Evolutionary conservation across 768 basidiomycete species (phyloP).

Genomic region (Tricholoma terreum): DNA sequence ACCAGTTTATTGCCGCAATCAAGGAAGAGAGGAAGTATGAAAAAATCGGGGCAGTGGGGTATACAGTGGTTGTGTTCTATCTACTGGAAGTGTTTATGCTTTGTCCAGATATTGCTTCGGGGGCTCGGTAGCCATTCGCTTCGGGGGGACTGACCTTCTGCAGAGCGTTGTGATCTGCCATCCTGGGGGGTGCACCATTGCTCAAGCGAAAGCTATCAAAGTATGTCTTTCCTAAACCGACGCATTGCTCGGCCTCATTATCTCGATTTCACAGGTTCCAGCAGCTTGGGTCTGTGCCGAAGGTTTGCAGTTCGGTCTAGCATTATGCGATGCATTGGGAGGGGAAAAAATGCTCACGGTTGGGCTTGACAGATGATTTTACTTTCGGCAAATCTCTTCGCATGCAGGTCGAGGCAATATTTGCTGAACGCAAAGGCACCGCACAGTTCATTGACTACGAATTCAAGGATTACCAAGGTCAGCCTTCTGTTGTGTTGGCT

Average conservation of each 20-base stretch:
- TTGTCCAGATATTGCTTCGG: constrained; percentile 22
- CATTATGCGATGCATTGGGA: background rate
- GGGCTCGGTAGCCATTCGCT: constrained; percentile 14
- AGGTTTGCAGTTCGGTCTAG: constrained; percentile 6
- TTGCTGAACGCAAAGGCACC: constrained; percentile 19
- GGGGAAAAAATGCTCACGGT: background rate
- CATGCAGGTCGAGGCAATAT: constrained; percentile 18
- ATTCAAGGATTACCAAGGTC: constrained; percentile 22
- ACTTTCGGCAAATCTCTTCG: constrained; percentile 14
- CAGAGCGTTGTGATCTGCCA: constrained; percentile 22
- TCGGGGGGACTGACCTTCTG: constrained; percentile 17
- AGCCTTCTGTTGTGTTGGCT: background rate
- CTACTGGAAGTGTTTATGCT: background rate
- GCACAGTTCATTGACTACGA: constrained; percentile 21
- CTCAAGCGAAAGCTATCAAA: constrained; percentile 18
- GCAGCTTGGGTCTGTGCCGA: constrained; percentile 24
- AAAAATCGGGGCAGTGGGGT: constrained; percentile 41
- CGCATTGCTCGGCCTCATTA: background rate
- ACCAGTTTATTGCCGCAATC: constrained; percentile 34
- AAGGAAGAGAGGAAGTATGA: constrained; percentile 37
- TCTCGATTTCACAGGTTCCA: constrained; percentile 14
- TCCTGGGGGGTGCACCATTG: constrained; percentile 15
- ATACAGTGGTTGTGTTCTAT: constrained; percentile 1
- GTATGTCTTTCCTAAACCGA: constrained; percentile 2
- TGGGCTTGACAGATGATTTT: constrained; percentile 15